Base-by-base conservation (phyloP, 2,329 filamentous ascomycete species). In the Epichloe glyceriae region DNA sequence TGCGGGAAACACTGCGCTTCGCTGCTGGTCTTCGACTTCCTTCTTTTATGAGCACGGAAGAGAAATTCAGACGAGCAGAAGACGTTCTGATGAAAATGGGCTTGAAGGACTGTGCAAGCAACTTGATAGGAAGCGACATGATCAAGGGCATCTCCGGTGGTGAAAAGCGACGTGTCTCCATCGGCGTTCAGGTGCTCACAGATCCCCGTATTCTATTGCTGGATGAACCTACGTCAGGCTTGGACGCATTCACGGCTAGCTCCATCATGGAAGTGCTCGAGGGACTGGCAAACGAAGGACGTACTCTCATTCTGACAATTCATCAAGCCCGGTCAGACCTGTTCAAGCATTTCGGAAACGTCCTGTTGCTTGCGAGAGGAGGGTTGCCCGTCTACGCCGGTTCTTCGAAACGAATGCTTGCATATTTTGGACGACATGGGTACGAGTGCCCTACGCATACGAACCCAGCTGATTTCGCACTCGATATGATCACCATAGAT, bases 121-220 rank as follows among this genome's bases (percentile, higher is more conserved):
- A 85, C 49, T 64, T 88, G 0, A 76, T 90, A 8, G 86, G 86
- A 2, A 83, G 77, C 52, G 83, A 86, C 8, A 64, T 86, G 4
- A 74, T 86, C 56, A 89, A 89, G 62, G 85, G 86, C 0, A 88
- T 90, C 33, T 88, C 83, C 8, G 86, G 86, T 2, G 86, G 86
- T 17, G 85, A 90, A 64, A 89, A 88, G 65, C 75, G 86, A 2
- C 76, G 86, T 50, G 84, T 89, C 5, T 85, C 83, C 3, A 88
- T 90, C 54, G 86, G 85, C 0, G 80, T 88, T 0, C 86, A 90
- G 57, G 82, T 89, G 6, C 71, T 90, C 11, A 89, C 84, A 0
- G 83, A 88, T 53, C 86, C 86, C 1, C 78, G 80, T 1, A 76
- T 90, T 2, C 67, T 90, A 1, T 70, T 90, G 0, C 74, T 90